These are phyloP conservation scores for Phytophthora pinifolia DNA, from an alignment of 352 stramenopile species.

Conservation along the genomic window DNA sequence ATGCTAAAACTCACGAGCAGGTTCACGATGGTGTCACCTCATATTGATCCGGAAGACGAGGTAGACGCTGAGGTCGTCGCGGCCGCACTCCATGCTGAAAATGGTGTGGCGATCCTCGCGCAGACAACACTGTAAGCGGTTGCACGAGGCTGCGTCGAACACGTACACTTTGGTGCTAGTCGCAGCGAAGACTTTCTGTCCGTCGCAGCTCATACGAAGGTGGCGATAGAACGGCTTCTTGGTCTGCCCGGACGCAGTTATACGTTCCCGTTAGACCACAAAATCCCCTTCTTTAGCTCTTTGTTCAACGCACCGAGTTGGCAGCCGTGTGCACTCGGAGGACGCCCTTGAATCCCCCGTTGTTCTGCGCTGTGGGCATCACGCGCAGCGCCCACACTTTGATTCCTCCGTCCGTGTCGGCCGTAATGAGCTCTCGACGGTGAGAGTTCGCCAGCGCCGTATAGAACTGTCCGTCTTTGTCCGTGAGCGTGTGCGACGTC, in stretches of 20 bases:
- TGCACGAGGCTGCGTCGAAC: slow-evolving; percentile 39
- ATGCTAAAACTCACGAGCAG: neutral
- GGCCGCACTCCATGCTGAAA: slow-evolving; percentile 34
- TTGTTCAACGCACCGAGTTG: slow-evolving; percentile 22
- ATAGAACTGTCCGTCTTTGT: slow-evolving; percentile 31
- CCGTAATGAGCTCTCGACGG: slow-evolving; percentile 48
- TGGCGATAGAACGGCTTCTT: slow-evolving; percentile 39
- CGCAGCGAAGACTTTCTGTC: slow-evolving; percentile 34
- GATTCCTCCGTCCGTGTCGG: slow-evolving; percentile 51
- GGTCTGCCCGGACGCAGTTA: slow-evolving; percentile 9
- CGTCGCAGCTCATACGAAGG: slow-evolving; percentile 35
- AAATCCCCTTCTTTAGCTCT: too few species aligned
- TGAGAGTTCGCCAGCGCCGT: slow-evolving; percentile 39
- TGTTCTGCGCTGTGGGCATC: slow-evolving; percentile 19
- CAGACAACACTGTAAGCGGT: slow-evolving; percentile 30
- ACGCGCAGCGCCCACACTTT: slow-evolving; percentile 52
- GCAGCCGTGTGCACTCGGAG: slow-evolving; percentile 49
- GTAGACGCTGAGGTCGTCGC: slow-evolving; percentile 31
- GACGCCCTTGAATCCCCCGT: slow-evolving; percentile 44
- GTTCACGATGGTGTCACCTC: slow-evolving; percentile 18
- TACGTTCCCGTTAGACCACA: neutral
- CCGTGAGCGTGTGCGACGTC: slow-evolving; percentile 35
- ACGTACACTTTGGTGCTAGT: slow-evolving; percentile 33
- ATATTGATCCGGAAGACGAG: slow-evolving; percentile 29
- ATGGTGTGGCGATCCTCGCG: slow-evolving; percentile 22